Evolutionary conservation across 345 rosid genomes (phyloP).

Genomic region (Gossypium mustelinum): DNA sequence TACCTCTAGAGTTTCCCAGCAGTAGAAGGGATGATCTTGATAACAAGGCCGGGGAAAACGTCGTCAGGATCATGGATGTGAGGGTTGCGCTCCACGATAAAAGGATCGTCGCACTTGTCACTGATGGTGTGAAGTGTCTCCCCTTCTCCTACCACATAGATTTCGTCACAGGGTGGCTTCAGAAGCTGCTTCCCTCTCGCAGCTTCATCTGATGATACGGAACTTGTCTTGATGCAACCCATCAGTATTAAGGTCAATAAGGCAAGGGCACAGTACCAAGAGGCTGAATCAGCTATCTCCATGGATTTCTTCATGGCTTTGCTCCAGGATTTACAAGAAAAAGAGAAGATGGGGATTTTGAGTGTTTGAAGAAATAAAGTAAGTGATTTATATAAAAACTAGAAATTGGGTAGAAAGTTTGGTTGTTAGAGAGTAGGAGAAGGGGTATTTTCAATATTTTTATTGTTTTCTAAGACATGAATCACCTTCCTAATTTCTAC

Average conservation of each 20-base stretch:
- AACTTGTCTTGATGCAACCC: conserved; percentile 42
- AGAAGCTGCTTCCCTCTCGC: conserved; percentile 43
- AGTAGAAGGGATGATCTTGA: conserved; percentile 52
- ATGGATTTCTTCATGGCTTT: conserved; percentile 24
- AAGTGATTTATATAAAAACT: neutral
- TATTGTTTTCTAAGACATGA: neutral
- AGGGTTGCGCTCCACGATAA: conserved; percentile 71
- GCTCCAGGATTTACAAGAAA: conserved; percentile 4
- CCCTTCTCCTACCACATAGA: conserved; percentile 73
- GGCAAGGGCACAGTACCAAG: conserved; percentile 61
- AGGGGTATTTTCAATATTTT: neutral
- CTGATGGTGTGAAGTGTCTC: conserved; percentile 75
- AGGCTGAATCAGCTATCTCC: conserved; percentile 40
- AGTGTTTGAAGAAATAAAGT: neutral
- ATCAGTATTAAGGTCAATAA: conserved; percentile 47
- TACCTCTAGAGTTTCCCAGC: conserved; percentile 13
- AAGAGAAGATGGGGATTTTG: neutral
- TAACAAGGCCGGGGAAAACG: conserved; percentile 76
- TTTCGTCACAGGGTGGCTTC: conserved; percentile 57
- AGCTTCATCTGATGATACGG: conserved; percentile 20
- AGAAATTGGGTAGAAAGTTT: neutral
- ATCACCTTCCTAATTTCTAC: neutral
- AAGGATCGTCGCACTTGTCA: conserved; percentile 76
- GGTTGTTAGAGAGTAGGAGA: neutral
- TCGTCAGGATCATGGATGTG: conserved; percentile 84